These are phyloP conservation scores for Remersonia thermophila DNA, from an alignment of 2,329 filamentous ascomycete species.

Conservation along the genomic window DNA sequence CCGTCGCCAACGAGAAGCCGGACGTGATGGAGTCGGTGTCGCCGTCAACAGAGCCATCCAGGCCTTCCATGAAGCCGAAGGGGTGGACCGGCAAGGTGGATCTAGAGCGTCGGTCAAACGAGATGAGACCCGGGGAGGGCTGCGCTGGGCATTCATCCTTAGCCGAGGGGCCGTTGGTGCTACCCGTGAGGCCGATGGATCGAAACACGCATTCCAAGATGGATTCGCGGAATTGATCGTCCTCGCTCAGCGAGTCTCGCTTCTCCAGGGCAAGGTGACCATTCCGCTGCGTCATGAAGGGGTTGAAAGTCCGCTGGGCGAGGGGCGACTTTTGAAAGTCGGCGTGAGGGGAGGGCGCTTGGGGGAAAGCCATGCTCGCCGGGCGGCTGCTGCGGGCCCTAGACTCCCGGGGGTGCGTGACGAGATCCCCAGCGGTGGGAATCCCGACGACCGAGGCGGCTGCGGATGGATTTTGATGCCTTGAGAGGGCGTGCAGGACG, in stretches of 20 bases:
- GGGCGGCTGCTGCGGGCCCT: constrained; percentile 42
- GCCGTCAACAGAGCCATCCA: constrained; percentile 63
- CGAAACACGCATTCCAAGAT: constrained; percentile 95
- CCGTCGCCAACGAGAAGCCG: constrained; percentile 46
- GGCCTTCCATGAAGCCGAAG: constrained; percentile 81
- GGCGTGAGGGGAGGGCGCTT: constrained; percentile 17
- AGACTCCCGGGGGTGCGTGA: constrained; percentile 64
- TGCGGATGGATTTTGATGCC: constrained; percentile 32
- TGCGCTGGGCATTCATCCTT: constrained; percentile 65
- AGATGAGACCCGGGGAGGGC: constrained; percentile 71
- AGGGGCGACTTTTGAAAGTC: constrained; percentile 33
- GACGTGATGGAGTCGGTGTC: constrained; percentile 81
- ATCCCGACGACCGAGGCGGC: constrained; percentile 33
- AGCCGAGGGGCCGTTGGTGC: constrained; percentile 49
- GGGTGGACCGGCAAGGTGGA: constrained; percentile 69
- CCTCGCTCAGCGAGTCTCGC: constrained; percentile 77
- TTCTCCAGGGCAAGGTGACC: constrained; percentile 46
- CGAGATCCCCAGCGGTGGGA: constrained; percentile 62
- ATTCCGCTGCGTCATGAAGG: constrained; percentile 41
- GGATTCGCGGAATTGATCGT: constrained; percentile 75
- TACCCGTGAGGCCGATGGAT: constrained; percentile 68
- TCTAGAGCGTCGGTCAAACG: constrained; percentile 72
- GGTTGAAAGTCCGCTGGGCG: constrained; percentile 40
- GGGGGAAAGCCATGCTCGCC: constrained; percentile 19
- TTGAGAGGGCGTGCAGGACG: constrained; percentile 53